Evolutionary conservation across 768 basidiomycete genomes (phyloP), one percentile per base, ranked within the genome.

Genomic region (Astraeus odoratus): DNA sequence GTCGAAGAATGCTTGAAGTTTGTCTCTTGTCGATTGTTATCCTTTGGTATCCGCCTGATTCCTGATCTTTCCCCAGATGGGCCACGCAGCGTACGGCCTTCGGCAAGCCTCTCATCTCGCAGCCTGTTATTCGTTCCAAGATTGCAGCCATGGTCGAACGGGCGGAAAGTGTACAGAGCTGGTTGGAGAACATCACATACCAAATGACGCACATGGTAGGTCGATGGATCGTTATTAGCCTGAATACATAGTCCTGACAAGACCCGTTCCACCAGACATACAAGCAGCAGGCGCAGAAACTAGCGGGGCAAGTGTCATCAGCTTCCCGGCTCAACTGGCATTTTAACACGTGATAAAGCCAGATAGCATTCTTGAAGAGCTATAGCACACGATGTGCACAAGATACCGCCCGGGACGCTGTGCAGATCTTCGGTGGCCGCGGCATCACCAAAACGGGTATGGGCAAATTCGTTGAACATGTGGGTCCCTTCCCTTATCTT

Each of bases 141-240:
- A 66, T 98, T 38, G 92, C 92, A 3, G 71, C 59, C 5, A 98
- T 98, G 90, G 92, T 96, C 44, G 76, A 87, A 24, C 81, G 87
- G 29, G 72, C 82, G 24, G 91, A 94, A 60, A 77, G 81, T 22
- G 77, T 77, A 8, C 92, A 93, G 57, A 75, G 72, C n/a, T 93
- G 88, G 89, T 67, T 93, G 15, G 91, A 94, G 67, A 84, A 77
- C 46, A 66, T 94, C 43, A 93, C 90, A 0, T 84, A 81, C 60
- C 90, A 93, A 62, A 91, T 92, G 87, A 80, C 71, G 52, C 76
- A 88, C 45, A 91, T 93, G 90, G 72, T 75, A 15, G 38, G 67
- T 45, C 16, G 25, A 13, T 13, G 19, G 19, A 27, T 15, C 8
- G 6, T 16, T 36, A 9, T 12, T 50, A 6, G 19, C n/a, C 22